Base-by-base conservation (phyloP, 1,139 yeast species). In the Nematodospora anomalae region DNA sequence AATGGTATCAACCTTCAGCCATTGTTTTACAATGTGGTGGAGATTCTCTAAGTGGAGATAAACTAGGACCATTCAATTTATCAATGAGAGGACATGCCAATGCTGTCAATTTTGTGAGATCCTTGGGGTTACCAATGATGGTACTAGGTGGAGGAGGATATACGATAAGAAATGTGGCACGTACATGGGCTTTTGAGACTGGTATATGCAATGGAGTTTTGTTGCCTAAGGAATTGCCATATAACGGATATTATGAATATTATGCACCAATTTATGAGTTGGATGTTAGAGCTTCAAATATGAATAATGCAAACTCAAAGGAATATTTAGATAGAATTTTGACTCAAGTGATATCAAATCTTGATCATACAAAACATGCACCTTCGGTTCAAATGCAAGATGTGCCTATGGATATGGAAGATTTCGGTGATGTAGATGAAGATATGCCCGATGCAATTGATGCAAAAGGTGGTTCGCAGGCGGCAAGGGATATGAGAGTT, bases 71-170 rank as follows among this genome's bases (percentile, higher is more conserved):
- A 50, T 92, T 92, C 64, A 92, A 92, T 56, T 71, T 92, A 40
- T 89, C 92, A 44, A 90, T 90, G 60, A 73, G 79, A 36, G 98
- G 96, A 0, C 97, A 92, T 58, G 97, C 97, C 4, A 96, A 89
- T 57, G 92, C 97, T 67, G 95, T 92, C 24, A 79, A 80, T 47
- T 90, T 80, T 61, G 83, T 90, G 38, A 84, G 84, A 56, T 77
- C 90, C 14, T 89, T 90, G 57, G 89, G 89, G 4, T 68, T 92
- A 3, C 98, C 97, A 9, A 70, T 88, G 77, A 70, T 92, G 62
- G 96, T 92, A n/a, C 64, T 92, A 11, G 98, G 98, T 21, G 98
- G 98, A 23, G 98, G 99, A 38, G 98, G 98, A 22, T 92, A 92
- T 62, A 92, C 97, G n/a, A 92, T 92, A 83, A 76, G 97, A 60